phyloP scores from a whole-genome alignment of 371 early-diverging fungal species.

The Mortierella polycephala region DNA sequence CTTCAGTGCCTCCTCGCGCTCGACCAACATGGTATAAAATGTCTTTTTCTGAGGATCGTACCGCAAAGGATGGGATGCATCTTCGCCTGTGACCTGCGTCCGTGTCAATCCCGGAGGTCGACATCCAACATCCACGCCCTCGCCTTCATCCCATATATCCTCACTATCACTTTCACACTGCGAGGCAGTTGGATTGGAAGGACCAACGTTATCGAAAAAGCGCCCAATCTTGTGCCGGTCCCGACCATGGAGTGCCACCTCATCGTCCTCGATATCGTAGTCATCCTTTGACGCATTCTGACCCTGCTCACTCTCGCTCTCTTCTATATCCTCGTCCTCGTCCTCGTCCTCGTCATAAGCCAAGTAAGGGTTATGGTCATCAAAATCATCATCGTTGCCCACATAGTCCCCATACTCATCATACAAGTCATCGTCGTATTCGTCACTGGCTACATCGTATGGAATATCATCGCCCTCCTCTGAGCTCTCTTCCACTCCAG shows the following conservation, averaged over 20 bases:
- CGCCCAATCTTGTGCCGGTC: slow-evolving; percentile 50
- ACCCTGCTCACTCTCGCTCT: slow-evolving; percentile 2
- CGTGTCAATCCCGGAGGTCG: slow-evolving; percentile 22
- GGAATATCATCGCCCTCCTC: slow-evolving; percentile 34
- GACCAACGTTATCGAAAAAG: slow-evolving; percentile 26
- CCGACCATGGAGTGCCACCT: slow-evolving; percentile 38
- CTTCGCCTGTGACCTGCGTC: too few relatives aligned
- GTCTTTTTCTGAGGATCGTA: slow-evolving; percentile 28
- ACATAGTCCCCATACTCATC: slow-evolving; percentile 39
- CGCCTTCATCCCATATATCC: slow-evolving; percentile 46
- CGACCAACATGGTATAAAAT: slow-evolving; percentile 37
- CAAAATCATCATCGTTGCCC: slow-evolving; percentile 43
- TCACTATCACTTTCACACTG: slow-evolving; percentile 1
- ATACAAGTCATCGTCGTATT: slow-evolving; percentile 51
- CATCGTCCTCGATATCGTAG: slow-evolving; percentile 18
- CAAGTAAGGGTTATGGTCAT: slow-evolving; percentile 59
- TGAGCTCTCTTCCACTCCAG: slow-evolving; percentile 8
- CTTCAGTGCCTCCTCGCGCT: slow-evolving; percentile 41
- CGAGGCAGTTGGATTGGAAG: neutral
- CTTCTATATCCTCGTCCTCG: slow-evolving; percentile 16
- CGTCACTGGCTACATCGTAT: slow-evolving; percentile 39
- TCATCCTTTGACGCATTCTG: neutral
- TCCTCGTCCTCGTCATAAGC: slow-evolving; percentile 39
- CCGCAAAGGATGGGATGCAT: neutral
- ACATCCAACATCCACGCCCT: slow-evolving; percentile 39